Percentiles rank a stretch among this genome's conserved stretches.
Evolutionary conservation across 495 filamentous ascomycete genomes (phyloP).

Genomic region (Rhypophila decipiens): DNA sequence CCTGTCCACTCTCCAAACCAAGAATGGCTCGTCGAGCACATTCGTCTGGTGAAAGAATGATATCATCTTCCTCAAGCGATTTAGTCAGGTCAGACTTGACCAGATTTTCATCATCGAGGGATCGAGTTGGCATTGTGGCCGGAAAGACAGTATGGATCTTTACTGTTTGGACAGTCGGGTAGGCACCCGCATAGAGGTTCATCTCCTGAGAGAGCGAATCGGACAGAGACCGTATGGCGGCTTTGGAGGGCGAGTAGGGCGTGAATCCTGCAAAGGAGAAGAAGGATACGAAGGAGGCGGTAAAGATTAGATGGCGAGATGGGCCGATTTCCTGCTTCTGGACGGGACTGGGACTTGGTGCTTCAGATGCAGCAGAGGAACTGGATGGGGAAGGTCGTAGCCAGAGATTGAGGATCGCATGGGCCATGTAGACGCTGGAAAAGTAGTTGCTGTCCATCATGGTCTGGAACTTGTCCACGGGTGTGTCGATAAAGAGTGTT

Average conservation of each 20-base stretch:
- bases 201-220: constrained; percentile 75
- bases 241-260: constrained; percentile 71
- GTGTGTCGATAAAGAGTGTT: constrained; percentile 64
- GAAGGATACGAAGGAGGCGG: constrained; percentile 64
- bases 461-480: constrained; percentile 49
- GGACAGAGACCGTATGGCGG: constrained; percentile 67
- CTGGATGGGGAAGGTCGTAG: constrained; percentile 21
- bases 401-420: constrained; percentile 50
- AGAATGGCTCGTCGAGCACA: constrained; percentile 58
- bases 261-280: constrained; percentile 66
- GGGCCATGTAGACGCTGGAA: constrained; percentile 70
- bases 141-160: constrained; percentile 77
- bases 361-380: not conserved
- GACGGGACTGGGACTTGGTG: constrained; percentile 15
- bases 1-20: constrained; percentile 53
- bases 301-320: constrained; percentile 69
- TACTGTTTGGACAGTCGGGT: constrained; percentile 34
- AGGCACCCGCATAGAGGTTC: constrained; percentile 58
- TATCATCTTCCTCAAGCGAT: constrained; percentile 68
- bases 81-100: constrained; percentile 70
- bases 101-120: constrained; percentile 63
- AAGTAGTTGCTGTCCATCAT: constrained; percentile 86
- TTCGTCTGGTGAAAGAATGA: constrained; percentile 58
- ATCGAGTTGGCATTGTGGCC: constrained; percentile 63
- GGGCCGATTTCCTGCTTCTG: constrained; percentile 6